phyloP scores from a whole-genome alignment of 179 eudicot species.

The Corrigiola litoralis region DNA sequence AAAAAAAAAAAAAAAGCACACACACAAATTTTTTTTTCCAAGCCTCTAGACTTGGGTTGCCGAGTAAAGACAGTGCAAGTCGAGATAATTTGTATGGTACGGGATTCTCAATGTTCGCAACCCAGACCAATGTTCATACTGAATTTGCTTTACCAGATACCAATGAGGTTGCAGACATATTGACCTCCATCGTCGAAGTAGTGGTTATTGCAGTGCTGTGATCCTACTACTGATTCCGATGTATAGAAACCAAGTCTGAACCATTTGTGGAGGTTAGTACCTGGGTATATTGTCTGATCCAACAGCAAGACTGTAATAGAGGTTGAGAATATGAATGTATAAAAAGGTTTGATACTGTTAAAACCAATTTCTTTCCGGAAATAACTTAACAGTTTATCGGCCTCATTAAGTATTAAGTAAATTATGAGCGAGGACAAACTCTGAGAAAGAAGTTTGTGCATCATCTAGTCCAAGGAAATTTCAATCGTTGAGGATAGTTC shows the following conservation, averaged over 20 bases:
- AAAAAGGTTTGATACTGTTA: background rate
- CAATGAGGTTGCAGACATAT: background rate
- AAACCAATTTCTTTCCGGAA: no score
- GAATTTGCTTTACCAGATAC: background rate
- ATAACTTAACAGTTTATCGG: no score
- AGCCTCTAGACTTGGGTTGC: background rate
- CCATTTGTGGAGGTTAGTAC: slow-evolving; percentile 12
- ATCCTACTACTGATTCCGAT: no score
- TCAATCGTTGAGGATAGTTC: no score
- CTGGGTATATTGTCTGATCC: slow-evolving; percentile 13
- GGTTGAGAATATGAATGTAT: background rate
- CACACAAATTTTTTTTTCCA: no score
- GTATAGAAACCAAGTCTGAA: background rate
- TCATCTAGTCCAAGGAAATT: no score
- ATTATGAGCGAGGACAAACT: no score
- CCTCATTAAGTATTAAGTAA: no score
- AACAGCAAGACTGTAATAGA: background rate
- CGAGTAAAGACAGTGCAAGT: background rate
- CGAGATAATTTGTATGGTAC: background rate
- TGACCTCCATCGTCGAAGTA: background rate
- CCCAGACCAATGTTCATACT: background rate
- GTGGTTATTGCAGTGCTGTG: background rate
- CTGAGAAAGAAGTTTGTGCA: no score
- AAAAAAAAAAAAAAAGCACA: no score
- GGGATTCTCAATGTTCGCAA: no score